Conservation (phyloP, 306 rosid species). For the Canavalia ensiformis region DNA sequence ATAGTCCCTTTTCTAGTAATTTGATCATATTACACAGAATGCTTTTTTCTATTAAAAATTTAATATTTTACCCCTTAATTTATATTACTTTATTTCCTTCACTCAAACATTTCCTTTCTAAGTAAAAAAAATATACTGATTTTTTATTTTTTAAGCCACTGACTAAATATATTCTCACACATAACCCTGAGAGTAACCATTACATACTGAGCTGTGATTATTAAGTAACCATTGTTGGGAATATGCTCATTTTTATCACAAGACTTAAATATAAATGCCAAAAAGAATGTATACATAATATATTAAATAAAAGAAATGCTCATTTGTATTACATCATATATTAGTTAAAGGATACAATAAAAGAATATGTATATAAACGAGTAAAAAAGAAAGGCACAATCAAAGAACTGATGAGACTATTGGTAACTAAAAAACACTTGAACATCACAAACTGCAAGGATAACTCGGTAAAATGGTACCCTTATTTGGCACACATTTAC, state of each 20-base stretch:
- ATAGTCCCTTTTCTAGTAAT: neutral
- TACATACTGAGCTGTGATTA: too few relatives aligned
- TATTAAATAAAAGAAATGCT: slow-evolving; percentile 28
- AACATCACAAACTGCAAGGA: slow-evolving; percentile 45
- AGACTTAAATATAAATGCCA: neutral
- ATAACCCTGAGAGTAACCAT: too few relatives aligned
- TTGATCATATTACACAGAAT: neutral
- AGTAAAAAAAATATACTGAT: too few relatives aligned
- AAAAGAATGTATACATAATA: neutral
- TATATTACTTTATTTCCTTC: neutral
- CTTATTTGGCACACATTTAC: slow-evolving; percentile 49
- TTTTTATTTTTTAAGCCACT: too few relatives aligned
- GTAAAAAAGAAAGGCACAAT: slow-evolving; percentile 31
- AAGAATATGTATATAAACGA: slow-evolving; percentile 52
- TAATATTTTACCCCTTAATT: neutral
- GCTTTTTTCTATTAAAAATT: neutral
- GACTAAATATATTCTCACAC: too few relatives aligned
- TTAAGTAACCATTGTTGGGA: too few relatives aligned
- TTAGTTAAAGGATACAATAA: slow-evolving; percentile 47
- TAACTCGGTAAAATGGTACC: slow-evolving; percentile 51
- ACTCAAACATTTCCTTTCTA: neutral
- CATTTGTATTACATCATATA: slow-evolving; percentile 41
- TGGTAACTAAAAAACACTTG: slow-evolving; percentile 41
- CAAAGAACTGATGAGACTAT: slow-evolving; percentile 43
- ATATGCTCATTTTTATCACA: neutral